Percentiles rank a stretch among this genome's conserved stretches.
These are phyloP conservation scores for Boletus semigastroideus DNA, from an alignment of 1,284 basidiomycete species.

Conservation along the genomic window DNA sequence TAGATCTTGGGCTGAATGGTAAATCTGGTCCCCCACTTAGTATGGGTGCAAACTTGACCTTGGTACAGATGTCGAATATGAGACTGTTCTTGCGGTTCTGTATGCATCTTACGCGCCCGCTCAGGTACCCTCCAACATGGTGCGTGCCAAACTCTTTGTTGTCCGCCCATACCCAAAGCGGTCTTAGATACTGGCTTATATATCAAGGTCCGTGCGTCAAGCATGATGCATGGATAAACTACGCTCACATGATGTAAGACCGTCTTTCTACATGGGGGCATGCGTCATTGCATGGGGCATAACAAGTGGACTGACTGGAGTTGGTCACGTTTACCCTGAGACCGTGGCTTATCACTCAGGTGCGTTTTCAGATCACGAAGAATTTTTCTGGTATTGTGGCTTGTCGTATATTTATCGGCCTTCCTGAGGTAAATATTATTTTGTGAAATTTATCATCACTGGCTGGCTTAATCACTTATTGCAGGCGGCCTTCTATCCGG, in stretches of 20 bases:
- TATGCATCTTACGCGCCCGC: constrained; percentile 61
- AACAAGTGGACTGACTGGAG: constrained; percentile 60
- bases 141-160: constrained; percentile 20
- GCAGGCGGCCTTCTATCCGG: constrained; percentile 64
- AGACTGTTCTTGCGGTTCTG: constrained; percentile 56
- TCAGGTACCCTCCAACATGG: constrained; percentile 70
- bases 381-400: constrained; percentile 55
- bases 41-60: background rate
- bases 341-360: background rate
- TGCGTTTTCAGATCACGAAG: constrained; percentile 44
- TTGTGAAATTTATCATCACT: background rate
- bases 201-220: constrained; percentile 40
- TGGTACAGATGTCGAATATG: constrained; percentile 56
- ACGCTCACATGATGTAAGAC: constrained; percentile 37
- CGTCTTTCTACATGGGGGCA: constrained; percentile 59
- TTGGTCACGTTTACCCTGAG: constrained; percentile 30
- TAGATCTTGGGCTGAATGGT: constrained; percentile 56
- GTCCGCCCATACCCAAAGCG: background rate
- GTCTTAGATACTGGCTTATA: constrained; percentile 50
- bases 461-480: background rate
- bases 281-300: constrained; percentile 67
- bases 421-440: constrained; percentile 48
- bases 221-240: background rate
- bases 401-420: constrained; percentile 61
- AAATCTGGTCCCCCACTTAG: background rate